Conservation (phyloP, 306 rosid genomes). For the Cucurbita argyrosperma region DNA sequence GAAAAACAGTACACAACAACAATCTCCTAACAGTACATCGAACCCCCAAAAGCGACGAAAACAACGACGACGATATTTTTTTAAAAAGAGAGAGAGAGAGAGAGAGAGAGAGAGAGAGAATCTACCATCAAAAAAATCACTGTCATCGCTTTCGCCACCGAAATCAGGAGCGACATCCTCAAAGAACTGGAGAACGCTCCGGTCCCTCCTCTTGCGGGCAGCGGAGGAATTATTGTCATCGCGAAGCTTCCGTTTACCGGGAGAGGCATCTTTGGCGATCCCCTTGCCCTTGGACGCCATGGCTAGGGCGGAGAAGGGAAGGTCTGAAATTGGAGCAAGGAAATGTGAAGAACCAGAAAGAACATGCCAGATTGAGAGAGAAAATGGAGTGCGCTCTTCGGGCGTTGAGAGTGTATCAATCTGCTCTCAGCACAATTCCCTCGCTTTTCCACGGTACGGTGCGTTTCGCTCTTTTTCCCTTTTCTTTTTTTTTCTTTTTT, state of each 20-base stretch:
- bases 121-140: conserved; percentile 37
- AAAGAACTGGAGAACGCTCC: conserved; percentile 48
- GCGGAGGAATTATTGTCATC: conserved; percentile 31
- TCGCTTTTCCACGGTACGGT: background rate
- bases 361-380: background rate
- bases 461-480: background rate
- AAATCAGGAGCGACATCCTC: conserved; percentile 38
- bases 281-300: conserved; percentile 59
- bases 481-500: background rate
- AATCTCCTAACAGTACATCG: background rate
- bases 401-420: background rate
- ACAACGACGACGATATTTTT: background rate
- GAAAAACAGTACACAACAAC: background rate
- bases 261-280: conserved; percentile 27
- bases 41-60: background rate
- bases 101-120: background rate
- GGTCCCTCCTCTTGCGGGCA: conserved; percentile 35
- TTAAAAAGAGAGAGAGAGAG: background rate
- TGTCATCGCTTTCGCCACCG: conserved; percentile 27
- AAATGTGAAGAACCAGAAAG: background rate
- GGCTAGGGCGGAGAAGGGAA: background rate
- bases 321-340: background rate
- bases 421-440: background rate
- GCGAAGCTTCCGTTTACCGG: conserved; percentile 32
- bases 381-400: background rate